A percentile compares a stretch with the other conserved stretches of the same genome.
These are phyloP conservation scores for Gleditsia sinensis DNA, from an alignment of 306 rosid genomes.

Conservation along the genomic window DNA sequence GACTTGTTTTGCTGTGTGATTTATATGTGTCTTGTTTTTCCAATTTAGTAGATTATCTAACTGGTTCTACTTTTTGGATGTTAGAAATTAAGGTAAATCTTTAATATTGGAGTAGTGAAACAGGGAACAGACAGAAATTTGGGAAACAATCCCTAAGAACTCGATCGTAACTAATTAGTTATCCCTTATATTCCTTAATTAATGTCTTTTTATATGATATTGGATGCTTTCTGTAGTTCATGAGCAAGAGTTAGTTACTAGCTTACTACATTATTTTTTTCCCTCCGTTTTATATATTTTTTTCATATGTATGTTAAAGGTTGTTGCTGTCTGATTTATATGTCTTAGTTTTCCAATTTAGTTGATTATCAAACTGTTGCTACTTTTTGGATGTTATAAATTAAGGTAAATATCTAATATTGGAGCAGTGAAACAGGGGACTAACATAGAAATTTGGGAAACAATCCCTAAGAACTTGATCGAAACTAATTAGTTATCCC, in stretches of 20 bases:
- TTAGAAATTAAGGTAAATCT: slow-evolving; percentile 2
- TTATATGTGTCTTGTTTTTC: neutral
- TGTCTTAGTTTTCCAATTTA: too few species aligned
- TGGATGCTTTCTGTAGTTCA: slow-evolving; percentile 6
- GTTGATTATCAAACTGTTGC: too few species aligned
- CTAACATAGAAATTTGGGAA: neutral
- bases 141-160: slow-evolving; percentile 13
- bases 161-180: neutral
- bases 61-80: neutral
- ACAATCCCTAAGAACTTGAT: slow-evolving; percentile 5
- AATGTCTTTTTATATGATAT: neutral
- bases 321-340: too few species aligned
- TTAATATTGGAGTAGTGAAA: slow-evolving; percentile 8
- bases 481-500: neutral
- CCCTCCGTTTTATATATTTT: neutral
- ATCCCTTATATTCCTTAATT: neutral
- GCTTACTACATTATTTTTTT: neutral
- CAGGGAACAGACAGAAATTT: neutral
- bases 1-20: neutral
- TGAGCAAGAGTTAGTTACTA: neutral
- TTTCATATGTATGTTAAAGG: slow-evolving; percentile 18
- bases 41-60: neutral
- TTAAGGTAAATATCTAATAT: slow-evolving; percentile 19
- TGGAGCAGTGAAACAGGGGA: neutral
- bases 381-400: slow-evolving; percentile 6